Conservation (phyloP, 805 yeast genomes). For the Suhomyces vadensis region DNA sequence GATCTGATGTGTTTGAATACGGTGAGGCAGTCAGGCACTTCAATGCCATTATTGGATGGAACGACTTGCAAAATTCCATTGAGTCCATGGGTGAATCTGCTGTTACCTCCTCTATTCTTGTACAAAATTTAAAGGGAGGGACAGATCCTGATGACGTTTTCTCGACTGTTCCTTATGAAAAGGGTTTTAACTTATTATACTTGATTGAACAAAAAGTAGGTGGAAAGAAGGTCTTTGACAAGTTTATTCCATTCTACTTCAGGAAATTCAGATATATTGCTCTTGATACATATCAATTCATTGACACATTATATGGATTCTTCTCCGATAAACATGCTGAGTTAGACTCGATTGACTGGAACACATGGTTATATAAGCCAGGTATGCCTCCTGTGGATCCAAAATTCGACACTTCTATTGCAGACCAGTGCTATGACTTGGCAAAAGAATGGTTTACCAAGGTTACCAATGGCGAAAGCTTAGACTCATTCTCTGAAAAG, state of each 20-base stretch:
- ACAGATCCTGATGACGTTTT: conserved; percentile 38
- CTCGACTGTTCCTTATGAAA: conserved; percentile 38
- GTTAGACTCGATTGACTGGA: conserved; percentile 81
- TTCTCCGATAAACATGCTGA: conserved; percentile 47
- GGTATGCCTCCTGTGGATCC: conserved; percentile 88
- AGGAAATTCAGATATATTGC: conserved; percentile 65
- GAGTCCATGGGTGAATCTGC: conserved; percentile 41
- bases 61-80: conserved; percentile 26
- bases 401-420: conserved; percentile 73
- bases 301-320: conserved; percentile 72
- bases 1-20: conserved; percentile 19
- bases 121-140: conserved; percentile 68
- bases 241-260: conserved; percentile 79
- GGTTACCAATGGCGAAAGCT: conserved; percentile 24
- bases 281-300: conserved; percentile 78
- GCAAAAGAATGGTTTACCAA: conserved; percentile 64
- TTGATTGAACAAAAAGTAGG: conserved; percentile 71
- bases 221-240: conserved; percentile 66
- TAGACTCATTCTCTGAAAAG: conserved; percentile 36
- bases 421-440: conserved; percentile 65
- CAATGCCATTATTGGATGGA: conserved; percentile 34
- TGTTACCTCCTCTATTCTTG: conserved; percentile 57
- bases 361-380: conserved; percentile 74
- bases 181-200: conserved; percentile 50
- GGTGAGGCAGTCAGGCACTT: conserved; percentile 36